Evolutionary conservation across 1,284 basidiomycete species (phyloP).

Genomic region (Rhodotorula sp.): DNA sequence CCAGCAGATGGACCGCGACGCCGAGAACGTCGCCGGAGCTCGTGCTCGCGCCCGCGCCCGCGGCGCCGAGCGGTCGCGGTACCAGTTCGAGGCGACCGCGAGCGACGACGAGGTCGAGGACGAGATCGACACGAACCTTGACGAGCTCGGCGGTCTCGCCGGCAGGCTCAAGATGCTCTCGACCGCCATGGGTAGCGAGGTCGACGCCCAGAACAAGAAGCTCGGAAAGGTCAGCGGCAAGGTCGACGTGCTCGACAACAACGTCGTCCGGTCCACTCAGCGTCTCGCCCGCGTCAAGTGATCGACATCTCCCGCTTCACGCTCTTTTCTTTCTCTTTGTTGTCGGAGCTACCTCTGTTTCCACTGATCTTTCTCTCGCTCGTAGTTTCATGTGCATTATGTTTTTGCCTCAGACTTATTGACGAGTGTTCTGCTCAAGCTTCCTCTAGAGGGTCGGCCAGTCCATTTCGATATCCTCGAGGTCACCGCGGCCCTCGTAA

Average conservation of each 20-base stretch:
- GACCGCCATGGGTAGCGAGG: conserved; percentile 65
- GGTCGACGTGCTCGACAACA: conserved; percentile 45
- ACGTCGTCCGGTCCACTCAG: conserved; percentile 37
- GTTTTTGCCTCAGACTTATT: background rate
- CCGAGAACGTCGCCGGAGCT: conserved; percentile 54
- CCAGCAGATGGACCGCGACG: conserved; percentile 56
- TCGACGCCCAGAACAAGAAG: conserved; percentile 68
- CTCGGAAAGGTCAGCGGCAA: conserved; percentile 70
- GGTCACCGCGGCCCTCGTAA: conserved; percentile 44
- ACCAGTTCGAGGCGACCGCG: conserved; percentile 90
- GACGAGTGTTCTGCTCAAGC: background rate
- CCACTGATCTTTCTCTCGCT: background rate
- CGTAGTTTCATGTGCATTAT: background rate
- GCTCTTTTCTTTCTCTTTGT: background rate
- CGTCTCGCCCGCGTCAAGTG: conserved; percentile 41
- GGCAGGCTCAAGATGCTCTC: conserved; percentile 82
- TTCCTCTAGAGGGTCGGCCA: conserved; percentile 25
- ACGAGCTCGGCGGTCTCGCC: conserved; percentile 79
- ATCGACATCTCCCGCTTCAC: too few relatives aligned
- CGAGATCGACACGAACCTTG: conserved; percentile 84
- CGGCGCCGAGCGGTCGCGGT: conserved; percentile 75
- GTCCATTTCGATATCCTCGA: conserved; percentile 46
- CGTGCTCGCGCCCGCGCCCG: conserved; percentile 49
- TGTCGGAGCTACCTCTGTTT: background rate
- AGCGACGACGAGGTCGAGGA: conserved; percentile 87